Conservation (phyloP, 1,284 basidiomycete genomes). For the Irpex rosettiformis region DNA sequence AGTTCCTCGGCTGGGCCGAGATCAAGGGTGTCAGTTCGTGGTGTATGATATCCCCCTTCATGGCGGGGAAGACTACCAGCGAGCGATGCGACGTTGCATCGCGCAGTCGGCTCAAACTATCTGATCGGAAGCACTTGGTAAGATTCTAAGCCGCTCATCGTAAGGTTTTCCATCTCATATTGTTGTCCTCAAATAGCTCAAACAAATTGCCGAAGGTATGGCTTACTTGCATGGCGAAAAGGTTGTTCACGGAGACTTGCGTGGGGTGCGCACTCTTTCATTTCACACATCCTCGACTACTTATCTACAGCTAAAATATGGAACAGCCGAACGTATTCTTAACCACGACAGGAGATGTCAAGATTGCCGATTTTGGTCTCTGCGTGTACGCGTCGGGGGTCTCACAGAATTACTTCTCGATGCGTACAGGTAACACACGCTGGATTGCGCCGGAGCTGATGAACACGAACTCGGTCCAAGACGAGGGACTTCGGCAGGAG, state of each 20-base stretch:
- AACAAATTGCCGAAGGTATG: background rate
- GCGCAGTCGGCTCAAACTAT: too few relatives aligned
- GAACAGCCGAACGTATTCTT: conserved; percentile 3
- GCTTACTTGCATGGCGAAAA: background rate
- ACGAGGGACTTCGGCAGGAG: too few relatives aligned
- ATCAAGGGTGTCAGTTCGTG: background rate
- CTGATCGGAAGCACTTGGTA: too few relatives aligned
- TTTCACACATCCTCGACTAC: background rate
- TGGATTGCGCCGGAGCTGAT: conserved; percentile 7
- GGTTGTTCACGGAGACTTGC: conserved; percentile 7
- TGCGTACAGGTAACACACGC: background rate
- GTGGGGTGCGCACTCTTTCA: background rate
- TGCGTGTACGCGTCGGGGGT: background rate
- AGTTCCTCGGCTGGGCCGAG: background rate
- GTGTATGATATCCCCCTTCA: background rate
- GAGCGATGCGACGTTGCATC: background rate
- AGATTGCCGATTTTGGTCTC: conserved; percentile 7
- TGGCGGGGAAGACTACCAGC: background rate
- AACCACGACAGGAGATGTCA: background rate
- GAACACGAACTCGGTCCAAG: too few relatives aligned
- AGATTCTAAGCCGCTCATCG: too few relatives aligned
- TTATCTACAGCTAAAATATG: background rate
- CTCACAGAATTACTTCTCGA: background rate
- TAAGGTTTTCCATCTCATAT: background rate
- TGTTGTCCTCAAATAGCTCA: background rate